phyloP scores from a whole-genome alignment of 2,329 filamentous ascomycete species.

The Curvularia sp. region DNA sequence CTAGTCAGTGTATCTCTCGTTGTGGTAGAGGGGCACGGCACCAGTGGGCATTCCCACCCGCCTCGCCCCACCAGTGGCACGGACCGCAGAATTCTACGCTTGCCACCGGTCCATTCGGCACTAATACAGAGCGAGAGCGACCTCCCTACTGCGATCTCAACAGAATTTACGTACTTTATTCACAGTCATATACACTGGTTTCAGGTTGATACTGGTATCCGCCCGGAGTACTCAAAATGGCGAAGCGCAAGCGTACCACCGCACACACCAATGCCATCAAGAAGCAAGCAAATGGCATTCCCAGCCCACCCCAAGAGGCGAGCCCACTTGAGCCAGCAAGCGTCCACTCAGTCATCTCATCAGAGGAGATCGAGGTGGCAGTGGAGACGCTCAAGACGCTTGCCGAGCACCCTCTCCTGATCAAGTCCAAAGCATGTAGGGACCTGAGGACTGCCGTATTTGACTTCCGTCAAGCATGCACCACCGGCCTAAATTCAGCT shows the following conservation, averaged over 20 bases:
- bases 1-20: background rate
- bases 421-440: constrained; percentile 73
- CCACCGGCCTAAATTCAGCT: constrained; percentile 68
- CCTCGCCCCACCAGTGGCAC: constrained; percentile 12
- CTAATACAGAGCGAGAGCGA: background rate
- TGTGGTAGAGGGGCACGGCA: background rate
- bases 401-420: constrained; percentile 65
- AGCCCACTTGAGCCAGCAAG: constrained; percentile 55
- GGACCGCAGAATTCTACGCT: constrained; percentile 14
- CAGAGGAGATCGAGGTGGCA: constrained; percentile 72
- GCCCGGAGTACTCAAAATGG: constrained; percentile 25
- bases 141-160: background rate
- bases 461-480: constrained; percentile 72
- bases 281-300: constrained; percentile 33
- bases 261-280: constrained; percentile 31
- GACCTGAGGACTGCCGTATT: constrained; percentile 72
- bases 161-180: background rate
- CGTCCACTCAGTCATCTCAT: constrained; percentile 63
- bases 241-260: constrained; percentile 40
- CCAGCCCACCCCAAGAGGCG: constrained; percentile 39
- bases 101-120: constrained; percentile 10
- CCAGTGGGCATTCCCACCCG: constrained; percentile 1
- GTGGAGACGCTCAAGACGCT: constrained; percentile 69
- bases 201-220: background rate
- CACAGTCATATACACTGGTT: background rate